Evolutionary conservation across 306 rosid species (phyloP), one percentile per base, ranked within the genome.

Genomic region (Glycine soja): DNA sequence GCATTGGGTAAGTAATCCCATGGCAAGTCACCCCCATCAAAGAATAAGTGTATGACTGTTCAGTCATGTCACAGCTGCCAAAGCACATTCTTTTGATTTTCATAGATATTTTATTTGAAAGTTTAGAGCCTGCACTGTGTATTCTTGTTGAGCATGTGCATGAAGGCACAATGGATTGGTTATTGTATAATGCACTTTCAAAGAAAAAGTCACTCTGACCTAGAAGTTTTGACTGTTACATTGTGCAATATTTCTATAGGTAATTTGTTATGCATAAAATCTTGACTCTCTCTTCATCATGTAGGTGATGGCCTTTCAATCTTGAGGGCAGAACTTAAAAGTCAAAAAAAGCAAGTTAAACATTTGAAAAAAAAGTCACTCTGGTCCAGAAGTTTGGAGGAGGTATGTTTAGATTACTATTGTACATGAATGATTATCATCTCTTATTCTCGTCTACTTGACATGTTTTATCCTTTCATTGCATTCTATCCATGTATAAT

Each of bases 301-400:
- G 65, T 81, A 93, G 97, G 94, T 9, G 92, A 90, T 50, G 83
- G 70, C 83, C 83, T 85, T 52, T 77, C 88, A 77, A 83, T 84
- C 87, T 78, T 89, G 83, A 86, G 85, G 82, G 77, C 93, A 73
- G 97, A 85, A 80, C 80, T 90, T 70, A 93, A 81, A 87, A 86
- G 76, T 84, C 97, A 90, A 75, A 90, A 76, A 87, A 93, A 90
- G 86, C 86, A 86, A 54, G 96, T 93, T 74, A 91, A 87, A 80
- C 82, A 78, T 76, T 88, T 93, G 77, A 93, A 88, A 91, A 93
- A 91, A 71, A 93, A 93, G 84, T 93, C 97, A 18, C 97, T 93
- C 30, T 93, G 97, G 97, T 90, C 94, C 73, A 88, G 89, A 88
- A 90, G 91, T 85, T 80, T 91, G 87, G 97, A 93, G 81, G 97